Percentiles rank a stretch among this genome's conserved stretches.
phyloP scores from a whole-genome alignment of 371 early-diverging fungal genomes.

The Nosema granulosis region DNA sequence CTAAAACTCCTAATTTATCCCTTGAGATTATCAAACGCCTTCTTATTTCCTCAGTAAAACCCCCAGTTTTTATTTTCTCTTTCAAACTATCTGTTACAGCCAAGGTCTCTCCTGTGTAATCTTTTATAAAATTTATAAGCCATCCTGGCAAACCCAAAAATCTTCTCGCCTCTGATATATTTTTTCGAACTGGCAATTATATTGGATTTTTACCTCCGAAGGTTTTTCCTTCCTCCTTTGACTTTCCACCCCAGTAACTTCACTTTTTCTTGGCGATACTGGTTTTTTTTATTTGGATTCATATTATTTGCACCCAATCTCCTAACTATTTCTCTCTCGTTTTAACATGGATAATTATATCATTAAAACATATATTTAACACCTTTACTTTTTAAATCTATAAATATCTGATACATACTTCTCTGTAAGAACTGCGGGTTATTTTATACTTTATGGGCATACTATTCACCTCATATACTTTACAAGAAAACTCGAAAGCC shows the following conservation, averaged over 20 bases:
- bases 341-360: too few species aligned
- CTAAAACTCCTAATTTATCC: background rate
- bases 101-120: constrained; percentile 16
- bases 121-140: background rate
- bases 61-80: constrained; percentile 3
- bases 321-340: too few species aligned
- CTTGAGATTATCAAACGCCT: background rate
- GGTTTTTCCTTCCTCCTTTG: constrained; percentile 13
- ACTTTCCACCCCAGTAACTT: constrained; percentile 37
- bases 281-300: constrained; percentile 44
- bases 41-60: constrained; percentile 20
- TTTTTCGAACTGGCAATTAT: constrained; percentile 8
- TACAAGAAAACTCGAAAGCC: constrained; percentile 30
- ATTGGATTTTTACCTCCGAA: constrained; percentile 18
- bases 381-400: constrained; percentile 18
- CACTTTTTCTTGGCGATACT: constrained; percentile 15
- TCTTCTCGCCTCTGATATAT: background rate
- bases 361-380: too few species aligned
- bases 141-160: constrained; percentile 9
- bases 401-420: constrained; percentile 44
- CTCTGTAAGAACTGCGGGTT: constrained; percentile 50
- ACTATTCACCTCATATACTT: constrained; percentile 40
- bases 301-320: too few species aligned
- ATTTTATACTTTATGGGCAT: constrained; percentile 52
- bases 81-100: constrained; percentile 17